These are phyloP conservation scores for Lasiodiplodia sp. DNA, from an alignment of 2,329 filamentous ascomycete genomes.

Conservation along the genomic window DNA sequence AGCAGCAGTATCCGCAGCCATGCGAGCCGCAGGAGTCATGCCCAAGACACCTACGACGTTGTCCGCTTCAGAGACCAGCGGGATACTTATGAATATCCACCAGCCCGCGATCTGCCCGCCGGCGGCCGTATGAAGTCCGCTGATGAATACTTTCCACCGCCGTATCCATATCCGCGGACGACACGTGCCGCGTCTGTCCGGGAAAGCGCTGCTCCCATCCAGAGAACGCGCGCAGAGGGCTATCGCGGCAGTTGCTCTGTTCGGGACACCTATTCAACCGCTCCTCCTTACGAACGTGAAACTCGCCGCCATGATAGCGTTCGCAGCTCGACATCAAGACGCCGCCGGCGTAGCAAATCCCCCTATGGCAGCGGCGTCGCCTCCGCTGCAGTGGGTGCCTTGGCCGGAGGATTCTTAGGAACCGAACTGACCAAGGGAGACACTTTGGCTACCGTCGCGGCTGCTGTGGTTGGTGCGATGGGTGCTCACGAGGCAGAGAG, in stretches of 20 bases:
- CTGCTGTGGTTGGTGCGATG: constrained; percentile 46
- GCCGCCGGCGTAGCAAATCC: constrained; percentile 12
- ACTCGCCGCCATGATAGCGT: constrained; percentile 10
- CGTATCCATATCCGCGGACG: constrained; percentile 3
- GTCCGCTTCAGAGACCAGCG: constrained; percentile 3
- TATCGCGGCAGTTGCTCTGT: constrained; percentile 3
- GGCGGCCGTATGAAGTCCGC: constrained; percentile 17
- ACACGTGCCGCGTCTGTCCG: not conserved
- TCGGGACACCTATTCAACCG: constrained; percentile 8
- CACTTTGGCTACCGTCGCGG: constrained; percentile 42
- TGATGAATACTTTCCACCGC: constrained; percentile 13
- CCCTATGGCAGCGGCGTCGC: constrained; percentile 21
- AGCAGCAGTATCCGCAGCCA: constrained; percentile 19
- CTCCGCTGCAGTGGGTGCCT: constrained; percentile 41
- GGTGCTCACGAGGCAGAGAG: constrained; percentile 41
- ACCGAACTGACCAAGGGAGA: constrained; percentile 38
- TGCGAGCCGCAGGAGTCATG: constrained; percentile 13
- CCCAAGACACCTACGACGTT: constrained; percentile 7
- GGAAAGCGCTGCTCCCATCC: not conserved
- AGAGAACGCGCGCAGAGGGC: not conserved
- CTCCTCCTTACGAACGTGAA: not conserved
- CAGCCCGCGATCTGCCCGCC: not conserved
- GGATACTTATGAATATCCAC: constrained; percentile 9
- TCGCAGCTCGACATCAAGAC: constrained; percentile 12
- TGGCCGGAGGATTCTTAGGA: constrained; percentile 45